Percentiles rank a stretch among this genome's conserved stretches.
These are phyloP conservation scores for Diatrype stigma DNA, from an alignment of 2,329 filamentous ascomycete species.

Conservation along the genomic window DNA sequence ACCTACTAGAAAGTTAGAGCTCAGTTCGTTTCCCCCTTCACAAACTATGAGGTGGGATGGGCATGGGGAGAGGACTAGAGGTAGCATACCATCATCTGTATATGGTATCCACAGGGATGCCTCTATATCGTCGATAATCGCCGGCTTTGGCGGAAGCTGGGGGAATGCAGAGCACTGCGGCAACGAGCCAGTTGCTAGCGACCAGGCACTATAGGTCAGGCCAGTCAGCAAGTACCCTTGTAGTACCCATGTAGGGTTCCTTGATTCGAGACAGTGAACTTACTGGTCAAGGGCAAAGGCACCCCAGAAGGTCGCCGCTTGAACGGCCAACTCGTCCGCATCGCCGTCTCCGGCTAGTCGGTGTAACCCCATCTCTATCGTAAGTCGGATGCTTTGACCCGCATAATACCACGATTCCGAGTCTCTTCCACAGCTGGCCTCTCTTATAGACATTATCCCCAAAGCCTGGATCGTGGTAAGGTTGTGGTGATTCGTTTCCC, in stretches of 20 bases:
- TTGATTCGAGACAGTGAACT: too few relatives aligned
- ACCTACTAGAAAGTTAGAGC: conserved; percentile 37
- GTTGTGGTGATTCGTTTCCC: conserved; percentile 54
- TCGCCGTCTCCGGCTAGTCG: conserved; percentile 44
- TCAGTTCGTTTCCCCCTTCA: conserved; percentile 3
- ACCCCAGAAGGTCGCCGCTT: conserved; percentile 58
- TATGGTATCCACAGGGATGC: conserved; percentile 57
- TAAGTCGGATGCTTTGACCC: conserved; percentile 67
- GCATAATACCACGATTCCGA: conserved; percentile 70
- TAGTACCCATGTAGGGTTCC: background rate
- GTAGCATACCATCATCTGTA: conserved; percentile 51
- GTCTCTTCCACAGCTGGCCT: conserved; percentile 68
- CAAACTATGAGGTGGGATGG: background rate
- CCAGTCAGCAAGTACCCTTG: conserved; percentile 14
- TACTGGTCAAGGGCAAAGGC: conserved; percentile 62
- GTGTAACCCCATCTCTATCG: conserved; percentile 68
- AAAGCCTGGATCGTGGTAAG: conserved; percentile 72
- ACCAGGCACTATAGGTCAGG: conserved; percentile 51
- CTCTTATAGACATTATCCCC: conserved; percentile 70
- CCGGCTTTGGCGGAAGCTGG: conserved; percentile 54
- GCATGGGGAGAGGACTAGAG: conserved; percentile 9
- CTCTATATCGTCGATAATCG: conserved; percentile 57
- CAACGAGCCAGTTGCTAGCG: conserved; percentile 57
- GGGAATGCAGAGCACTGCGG: conserved; percentile 57
- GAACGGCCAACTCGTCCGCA: conserved; percentile 54